Conservation (phyloP, 768 basidiomycete genomes). For the Saitozyma podzolica region DNA sequence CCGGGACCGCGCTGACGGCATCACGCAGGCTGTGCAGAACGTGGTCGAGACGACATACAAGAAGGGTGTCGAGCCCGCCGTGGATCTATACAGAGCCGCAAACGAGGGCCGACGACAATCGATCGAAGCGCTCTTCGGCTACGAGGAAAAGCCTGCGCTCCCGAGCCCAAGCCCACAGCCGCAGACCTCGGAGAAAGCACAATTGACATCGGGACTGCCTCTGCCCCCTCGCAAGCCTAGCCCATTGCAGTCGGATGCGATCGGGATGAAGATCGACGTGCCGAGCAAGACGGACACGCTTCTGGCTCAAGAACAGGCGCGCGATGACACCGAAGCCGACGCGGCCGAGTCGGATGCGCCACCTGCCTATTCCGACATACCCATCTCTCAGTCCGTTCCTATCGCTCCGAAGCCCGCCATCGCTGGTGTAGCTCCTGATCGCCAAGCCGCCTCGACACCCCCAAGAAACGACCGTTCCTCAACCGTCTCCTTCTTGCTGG, state of each 20-base stretch:
- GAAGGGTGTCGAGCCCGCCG: constrained; percentile 21
- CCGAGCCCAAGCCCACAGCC: not conserved
- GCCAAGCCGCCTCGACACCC: constrained; percentile 1
- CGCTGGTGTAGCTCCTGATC: not conserved
- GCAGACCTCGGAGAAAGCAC: not conserved
- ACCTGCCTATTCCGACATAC: not conserved
- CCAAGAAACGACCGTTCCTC: constrained; percentile 19
- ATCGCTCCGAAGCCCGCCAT: not conserved
- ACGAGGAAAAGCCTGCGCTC: not conserved
- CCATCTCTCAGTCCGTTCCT: not conserved
- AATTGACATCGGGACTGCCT: constrained; percentile 2
- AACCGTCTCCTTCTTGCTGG: constrained; percentile 35
- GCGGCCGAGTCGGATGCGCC: not conserved
- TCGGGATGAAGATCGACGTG: too few species aligned
- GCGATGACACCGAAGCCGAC: not conserved
- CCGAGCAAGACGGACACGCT: too few species aligned
- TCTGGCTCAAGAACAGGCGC: not conserved
- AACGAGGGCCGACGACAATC: not conserved
- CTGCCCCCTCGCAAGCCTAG: constrained; percentile 10
- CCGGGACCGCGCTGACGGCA: too few species aligned
- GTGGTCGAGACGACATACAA: constrained; percentile 36
- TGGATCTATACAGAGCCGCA: constrained; percentile 8
- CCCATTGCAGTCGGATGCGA: not conserved
- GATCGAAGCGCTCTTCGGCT: not conserved
- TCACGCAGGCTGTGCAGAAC: not conserved